Evolutionary conservation across 441 rosid genomes (phyloP).

Genomic region (Pelargonium citronellum): DNA sequence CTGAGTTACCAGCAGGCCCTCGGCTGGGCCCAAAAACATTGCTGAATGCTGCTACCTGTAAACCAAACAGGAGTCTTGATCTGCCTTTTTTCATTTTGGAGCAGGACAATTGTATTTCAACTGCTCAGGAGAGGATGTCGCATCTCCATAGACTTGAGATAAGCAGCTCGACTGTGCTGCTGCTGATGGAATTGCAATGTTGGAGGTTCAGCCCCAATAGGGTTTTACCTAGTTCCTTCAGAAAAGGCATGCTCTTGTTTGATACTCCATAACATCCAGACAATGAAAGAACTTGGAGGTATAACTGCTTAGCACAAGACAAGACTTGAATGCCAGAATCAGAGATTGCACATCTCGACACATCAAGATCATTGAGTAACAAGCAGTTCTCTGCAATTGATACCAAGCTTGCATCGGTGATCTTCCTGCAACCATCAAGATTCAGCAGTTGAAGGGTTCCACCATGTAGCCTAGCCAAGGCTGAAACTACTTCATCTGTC

Average conservation of each 20-base stretch:
- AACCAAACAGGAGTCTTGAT: conserved; percentile 8
- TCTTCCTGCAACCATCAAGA: conserved; percentile 85
- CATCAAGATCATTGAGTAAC: conserved; percentile 72
- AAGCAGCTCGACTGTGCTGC: conserved; percentile 46
- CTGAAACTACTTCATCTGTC: conserved; percentile 55
- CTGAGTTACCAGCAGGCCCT: conserved; percentile 34
- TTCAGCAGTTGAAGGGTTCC: conserved; percentile 62
- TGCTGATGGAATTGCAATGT: conserved; percentile 72
- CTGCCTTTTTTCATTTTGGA: too few species aligned
- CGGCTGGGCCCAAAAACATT: conserved; percentile 61
- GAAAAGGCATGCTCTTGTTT: conserved; percentile 48
- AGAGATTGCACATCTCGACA: conserved; percentile 60
- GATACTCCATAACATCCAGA: conserved; percentile 71
- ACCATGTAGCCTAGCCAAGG: conserved; percentile 60
- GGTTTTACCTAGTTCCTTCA: conserved; percentile 62
- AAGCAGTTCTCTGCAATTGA: conserved; percentile 62
- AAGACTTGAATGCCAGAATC: conserved; percentile 60
- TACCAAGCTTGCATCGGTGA: conserved; percentile 63
- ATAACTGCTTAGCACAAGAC: conserved; percentile 57
- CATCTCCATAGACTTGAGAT: conserved; percentile 82
- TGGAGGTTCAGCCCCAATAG: conserved; percentile 84
- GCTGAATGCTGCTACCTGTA: conserved; percentile 34
- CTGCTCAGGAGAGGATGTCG: conserved; percentile 65
- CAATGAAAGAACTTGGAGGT: conserved; percentile 72
- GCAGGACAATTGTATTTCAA: not conserved